Percentiles rank a stretch among this genome's conserved stretches.
phyloP scores from a whole-genome alignment of 169 alveolate genomes.

The Pseudocohnilembus persalinus region DNA sequence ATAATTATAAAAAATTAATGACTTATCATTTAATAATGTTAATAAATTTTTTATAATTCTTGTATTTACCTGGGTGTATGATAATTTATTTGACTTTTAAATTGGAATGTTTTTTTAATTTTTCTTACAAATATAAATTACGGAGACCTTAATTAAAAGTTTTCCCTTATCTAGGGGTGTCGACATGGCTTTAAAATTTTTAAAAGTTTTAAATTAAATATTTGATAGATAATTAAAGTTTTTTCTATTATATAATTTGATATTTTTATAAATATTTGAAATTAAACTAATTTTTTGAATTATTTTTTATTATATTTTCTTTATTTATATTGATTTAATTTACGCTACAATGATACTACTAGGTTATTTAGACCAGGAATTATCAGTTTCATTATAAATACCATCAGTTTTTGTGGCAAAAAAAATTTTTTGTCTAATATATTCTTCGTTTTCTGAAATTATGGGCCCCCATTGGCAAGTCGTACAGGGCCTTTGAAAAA shows the following conservation, averaged over 20 bases:
- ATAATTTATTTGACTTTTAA: conserved; percentile 31
- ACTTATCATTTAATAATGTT: not conserved
- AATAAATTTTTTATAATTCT: too few species aligned
- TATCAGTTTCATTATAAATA: conserved; percentile 29
- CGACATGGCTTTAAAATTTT: not conserved
- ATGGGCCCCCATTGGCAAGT: conserved; percentile 48
- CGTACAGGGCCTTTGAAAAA: conserved; percentile 45
- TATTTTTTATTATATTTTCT: conserved; percentile 7
- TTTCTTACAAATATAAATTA: conserved; percentile 25
- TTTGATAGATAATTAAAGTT: not conserved
- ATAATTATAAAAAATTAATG: too few species aligned
- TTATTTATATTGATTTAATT: not conserved
- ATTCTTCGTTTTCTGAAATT: conserved; percentile 20
- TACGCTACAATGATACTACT: conserved; percentile 38
- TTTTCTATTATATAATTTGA: not conserved
- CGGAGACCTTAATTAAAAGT: conserved; percentile 30
- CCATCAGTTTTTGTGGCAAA: conserved; percentile 50
- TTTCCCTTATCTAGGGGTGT: conserved; percentile 30
- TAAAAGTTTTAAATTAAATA: not conserved
- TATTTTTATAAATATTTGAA: not conserved
- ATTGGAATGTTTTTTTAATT: conserved; percentile 41
- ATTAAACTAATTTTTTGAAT: not conserved
- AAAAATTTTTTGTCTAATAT: conserved; percentile 36
- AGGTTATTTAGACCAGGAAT: conserved; percentile 35
- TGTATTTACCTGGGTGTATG: conserved; percentile 42